Conservation (phyloP, 768 basidiomycete genomes). For the Arthromyces matolae region DNA sequence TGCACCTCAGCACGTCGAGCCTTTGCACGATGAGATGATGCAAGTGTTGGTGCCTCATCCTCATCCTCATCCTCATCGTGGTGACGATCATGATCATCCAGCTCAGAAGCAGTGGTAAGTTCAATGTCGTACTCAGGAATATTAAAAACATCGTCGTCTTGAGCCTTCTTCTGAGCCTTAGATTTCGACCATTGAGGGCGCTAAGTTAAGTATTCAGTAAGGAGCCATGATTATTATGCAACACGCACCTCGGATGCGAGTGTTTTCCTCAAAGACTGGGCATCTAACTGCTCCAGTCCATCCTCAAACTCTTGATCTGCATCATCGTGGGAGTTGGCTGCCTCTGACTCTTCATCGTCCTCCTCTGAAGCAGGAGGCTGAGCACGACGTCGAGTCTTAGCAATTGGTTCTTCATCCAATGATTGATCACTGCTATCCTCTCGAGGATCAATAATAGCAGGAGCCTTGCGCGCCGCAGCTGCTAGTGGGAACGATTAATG, state of each 20-base stretch:
- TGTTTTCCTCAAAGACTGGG: background rate
- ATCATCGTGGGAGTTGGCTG: too few species aligned
- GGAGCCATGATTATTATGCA: too few species aligned
- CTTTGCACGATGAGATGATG: background rate
- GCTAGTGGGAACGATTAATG: background rate
- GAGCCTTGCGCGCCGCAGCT: background rate
- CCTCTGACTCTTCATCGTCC: too few species aligned
- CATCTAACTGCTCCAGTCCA: background rate
- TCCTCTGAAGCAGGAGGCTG: too few species aligned
- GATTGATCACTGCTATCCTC: background rate
- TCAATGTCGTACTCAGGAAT: background rate
- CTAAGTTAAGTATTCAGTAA: background rate
- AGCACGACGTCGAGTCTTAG: too few species aligned
- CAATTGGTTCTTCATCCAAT: too few species aligned
- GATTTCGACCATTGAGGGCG: background rate
- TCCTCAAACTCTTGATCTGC: background rate
- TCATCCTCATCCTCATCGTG: background rate
- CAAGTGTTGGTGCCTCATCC: background rate
- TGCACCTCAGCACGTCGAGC: background rate
- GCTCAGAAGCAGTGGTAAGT: background rate
- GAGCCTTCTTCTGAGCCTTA: background rate
- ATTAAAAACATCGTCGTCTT: background rate
- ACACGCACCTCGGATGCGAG: background rate
- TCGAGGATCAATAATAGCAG: background rate
- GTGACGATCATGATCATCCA: background rate